Evolutionary conservation across 2,329 filamentous ascomycete genomes (phyloP), one percentile per base, ranked within the genome.

Genomic region (Fusarium sp.): DNA sequence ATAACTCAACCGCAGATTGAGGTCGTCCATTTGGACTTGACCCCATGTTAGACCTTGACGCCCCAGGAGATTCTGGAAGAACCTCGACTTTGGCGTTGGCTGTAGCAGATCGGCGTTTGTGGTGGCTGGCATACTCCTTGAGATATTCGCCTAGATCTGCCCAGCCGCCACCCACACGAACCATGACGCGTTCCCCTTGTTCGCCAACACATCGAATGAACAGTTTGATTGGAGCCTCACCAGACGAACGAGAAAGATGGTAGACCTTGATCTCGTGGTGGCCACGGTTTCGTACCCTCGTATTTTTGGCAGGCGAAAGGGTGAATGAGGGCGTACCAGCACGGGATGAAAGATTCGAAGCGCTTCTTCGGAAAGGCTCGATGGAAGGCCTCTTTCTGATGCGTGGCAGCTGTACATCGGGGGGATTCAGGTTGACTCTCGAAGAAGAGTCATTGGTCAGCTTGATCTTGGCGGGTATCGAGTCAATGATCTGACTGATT

Each of bases 161-260:
- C 96, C 96, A 99, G n/a, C 96, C 96, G 66, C 96, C 96, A 18
- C 96, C 96, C 18, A 99, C 95, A 39, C 96, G 93, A 13, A 99
- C 96, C 96, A 99, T 98, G 69, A 98, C 95, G 57, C 96, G 91
- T 81, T 98, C 95, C 22, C 93, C 94, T 63, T 91, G 88, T 80
- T 97, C 95, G 55, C 96, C 96, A 6, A 99, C 95, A 4, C 95
- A 91, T 22, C 96, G 92, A 58, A 99, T 95, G 78, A 97, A 97
- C 10, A 99, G 89, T 82, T 98, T 98, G 79, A 98, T 95, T 1
- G 96, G 96, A 18, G 94, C 90, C 72, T 96, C 92, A 63, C 93
- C 93, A 39, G 92, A 94, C 24, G 92, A 91, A 53, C 95, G 91
- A 20, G 94, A 94, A 41, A 99, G 88, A 82, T 98, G 95, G 78